Evolutionary conservation across 331 rosid genomes (phyloP), one percentile per base, ranked within the genome.

Genomic region (Malus hybrid): DNA sequence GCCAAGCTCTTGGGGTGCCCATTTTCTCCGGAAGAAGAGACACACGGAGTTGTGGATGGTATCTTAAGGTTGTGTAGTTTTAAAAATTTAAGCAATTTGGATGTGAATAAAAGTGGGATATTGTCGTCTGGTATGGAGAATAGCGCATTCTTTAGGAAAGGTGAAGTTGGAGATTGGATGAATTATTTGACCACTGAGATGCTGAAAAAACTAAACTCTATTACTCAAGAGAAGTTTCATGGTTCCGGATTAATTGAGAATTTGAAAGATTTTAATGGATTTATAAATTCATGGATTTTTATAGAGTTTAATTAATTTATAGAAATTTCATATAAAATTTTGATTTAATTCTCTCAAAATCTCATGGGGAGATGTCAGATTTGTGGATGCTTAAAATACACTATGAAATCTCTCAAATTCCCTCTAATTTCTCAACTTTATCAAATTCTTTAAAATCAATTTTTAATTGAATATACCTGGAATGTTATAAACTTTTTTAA

Each of bases 21-120:
- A 0, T 82, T 88, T 24, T 75, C 82, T 4, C 0, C 6, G 1
- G 79, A 78, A 63, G 90, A 88, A 28, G 87, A 88, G 62, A 73
- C 19, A 4, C 14, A 22, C 0, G 87, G 87, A 9, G 67, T 56
- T n/a, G 75, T 66, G 24, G 68, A 44, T 22, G 32, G 56, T 22
- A 73, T 87, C 13, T 22, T 73, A 63, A 68, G 66, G 61, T 22
- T 82, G 48, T 84, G 87, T 73, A 84, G 88, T 62, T 83, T 86
- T 68, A 78, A 82, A 4, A 71, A n/a, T 29, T 20, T 86, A 72
- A 82, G 87, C 48, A 77, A 46, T 28, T 34, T 86, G 79, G 84
- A 66, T 70, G 88, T 87, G 79, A 87, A 87, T 60, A 85, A 78
- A 50, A 81, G 4, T 8, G 91, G 84, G 5, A 76, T 64, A 19